Evolutionary conservation across 2,329 filamentous ascomycete species (phyloP).

Genomic region (Aspergillus tamarii): DNA sequence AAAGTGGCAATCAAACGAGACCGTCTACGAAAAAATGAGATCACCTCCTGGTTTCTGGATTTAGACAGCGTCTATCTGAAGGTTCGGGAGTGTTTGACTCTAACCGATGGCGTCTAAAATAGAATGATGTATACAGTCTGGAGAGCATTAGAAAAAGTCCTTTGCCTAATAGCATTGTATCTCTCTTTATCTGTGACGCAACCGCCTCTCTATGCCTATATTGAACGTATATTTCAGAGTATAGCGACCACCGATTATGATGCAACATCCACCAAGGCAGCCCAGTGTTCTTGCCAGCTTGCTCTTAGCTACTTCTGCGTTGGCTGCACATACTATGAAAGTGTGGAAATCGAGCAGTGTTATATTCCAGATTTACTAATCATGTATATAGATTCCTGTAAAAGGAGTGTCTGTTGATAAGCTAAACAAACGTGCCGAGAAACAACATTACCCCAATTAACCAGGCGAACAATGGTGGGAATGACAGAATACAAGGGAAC

Average conservation of each 20-base stretch:
- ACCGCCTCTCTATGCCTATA: not conserved
- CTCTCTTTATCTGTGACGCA: not conserved
- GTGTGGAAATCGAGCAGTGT: not conserved
- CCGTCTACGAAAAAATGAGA: not conserved
- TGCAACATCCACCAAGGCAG: not conserved
- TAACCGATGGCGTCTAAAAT: not conserved
- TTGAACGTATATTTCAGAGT: not conserved
- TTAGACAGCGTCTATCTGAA: not conserved
- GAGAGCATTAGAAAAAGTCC: not conserved
- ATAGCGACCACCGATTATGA: not conserved
- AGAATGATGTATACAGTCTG: not conserved
- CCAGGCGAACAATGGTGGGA: not conserved
- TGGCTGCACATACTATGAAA: not conserved
- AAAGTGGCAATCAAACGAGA: not conserved
- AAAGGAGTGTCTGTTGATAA: not conserved
- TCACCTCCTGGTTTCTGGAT: not conserved
- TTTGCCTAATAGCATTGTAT: not conserved
- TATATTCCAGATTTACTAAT: not conserved
- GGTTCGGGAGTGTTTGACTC: not conserved
- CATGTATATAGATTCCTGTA: not conserved
- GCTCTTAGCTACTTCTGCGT: not conserved
- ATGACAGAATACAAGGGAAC: not conserved
- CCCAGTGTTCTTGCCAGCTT: not conserved
- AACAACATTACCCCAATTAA: not conserved
- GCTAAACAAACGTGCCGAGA: not conserved